Conservation (phyloP, 225 moss, liverwort and hornwort species). For the Asterella californica region DNA sequence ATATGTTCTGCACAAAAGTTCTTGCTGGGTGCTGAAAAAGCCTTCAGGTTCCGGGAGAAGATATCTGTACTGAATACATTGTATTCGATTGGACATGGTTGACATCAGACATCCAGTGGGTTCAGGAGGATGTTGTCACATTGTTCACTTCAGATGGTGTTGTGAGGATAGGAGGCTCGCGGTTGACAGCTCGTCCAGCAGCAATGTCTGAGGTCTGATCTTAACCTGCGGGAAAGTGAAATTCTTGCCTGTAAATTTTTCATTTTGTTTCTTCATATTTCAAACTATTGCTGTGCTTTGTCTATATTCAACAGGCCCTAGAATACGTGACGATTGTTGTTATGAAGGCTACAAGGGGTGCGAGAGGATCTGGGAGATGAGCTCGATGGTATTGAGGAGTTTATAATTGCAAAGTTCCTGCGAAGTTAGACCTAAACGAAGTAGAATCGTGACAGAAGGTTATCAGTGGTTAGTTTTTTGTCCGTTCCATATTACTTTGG, state of each 20-base stretch:
- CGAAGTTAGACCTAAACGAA: too few relatives aligned
- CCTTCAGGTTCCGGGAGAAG: neutral
- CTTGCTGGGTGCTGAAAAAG: neutral
- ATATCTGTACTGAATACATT: neutral
- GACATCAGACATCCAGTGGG: slow-evolving; percentile 66
- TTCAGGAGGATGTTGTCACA: slow-evolving; percentile 77
- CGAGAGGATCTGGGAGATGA: too few relatives aligned
- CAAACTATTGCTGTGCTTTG: too few relatives aligned
- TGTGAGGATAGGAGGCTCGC: slow-evolving; percentile 78
- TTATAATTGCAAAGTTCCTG: too few relatives aligned
- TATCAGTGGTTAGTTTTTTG: too few relatives aligned
- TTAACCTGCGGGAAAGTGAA: neutral
- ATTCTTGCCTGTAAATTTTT: neutral
- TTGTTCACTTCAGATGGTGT: slow-evolving; percentile 86
- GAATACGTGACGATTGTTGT: too few relatives aligned
- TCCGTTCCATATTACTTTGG: too few relatives aligned
- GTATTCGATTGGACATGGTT: neutral
- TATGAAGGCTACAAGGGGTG: too few relatives aligned
- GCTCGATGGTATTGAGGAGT: too few relatives aligned
- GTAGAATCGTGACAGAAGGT: too few relatives aligned
- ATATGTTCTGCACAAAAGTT: neutral
- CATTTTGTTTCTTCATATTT: neutral
- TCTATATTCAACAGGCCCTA: too few relatives aligned
- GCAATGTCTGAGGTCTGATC: slow-evolving; percentile 39
- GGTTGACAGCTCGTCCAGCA: slow-evolving; percentile 32